Base-by-base conservation (phyloP, 1,284 basidiomycete species). In the Apiotrichum siamense region DNA sequence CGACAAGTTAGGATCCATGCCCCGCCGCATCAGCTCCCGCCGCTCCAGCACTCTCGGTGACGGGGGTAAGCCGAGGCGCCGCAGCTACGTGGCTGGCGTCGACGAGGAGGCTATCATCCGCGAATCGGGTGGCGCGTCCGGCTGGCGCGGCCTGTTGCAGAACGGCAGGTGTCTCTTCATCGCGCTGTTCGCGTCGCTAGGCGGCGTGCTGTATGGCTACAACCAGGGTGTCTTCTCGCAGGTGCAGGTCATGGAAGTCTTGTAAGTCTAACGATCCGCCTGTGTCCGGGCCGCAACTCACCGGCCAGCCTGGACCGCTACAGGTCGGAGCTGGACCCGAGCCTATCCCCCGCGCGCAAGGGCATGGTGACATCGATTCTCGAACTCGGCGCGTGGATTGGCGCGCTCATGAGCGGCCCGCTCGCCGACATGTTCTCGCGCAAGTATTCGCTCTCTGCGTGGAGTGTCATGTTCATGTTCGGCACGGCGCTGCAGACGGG, bases 391-490 rank as follows among this genome's bases (percentile, higher is more conserved):
- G 59, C 54, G 20, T 55, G 53, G 57, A 25, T 59, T 12, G 61
- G 61, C 20, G 46, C 51, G 0, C 48, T 60, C 13, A 51, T 62
- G 50, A 54, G 49, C 4, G 64, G 58, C 12, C 62, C 59, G 18
- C 49, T 64, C 44, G 33, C 33, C 13, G 33, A 35, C 18, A 35
- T n/a, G 12, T 35, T 17, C 17, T 35, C 33, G 33, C 33, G 33
- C 33, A 35, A 35, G 64, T 66, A 57, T 54, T 68, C 65, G 4
- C 68, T 70, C 50, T 66, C 65, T 21, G 62, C 38, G 7, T 72
- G 70, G 70, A 68, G 66, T 58, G 17, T 70, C 42, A 35, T 72
- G 41, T 72, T 72, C 56, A 70, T 70, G 58, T 25, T 69, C 36
- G 70, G 70, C 36, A 62, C 60, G 12, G 59, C 61, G 20, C 50